phyloP scores from a whole-genome alignment of 1,139 yeast species.

The Blastobotrys capitulatus region DNA sequence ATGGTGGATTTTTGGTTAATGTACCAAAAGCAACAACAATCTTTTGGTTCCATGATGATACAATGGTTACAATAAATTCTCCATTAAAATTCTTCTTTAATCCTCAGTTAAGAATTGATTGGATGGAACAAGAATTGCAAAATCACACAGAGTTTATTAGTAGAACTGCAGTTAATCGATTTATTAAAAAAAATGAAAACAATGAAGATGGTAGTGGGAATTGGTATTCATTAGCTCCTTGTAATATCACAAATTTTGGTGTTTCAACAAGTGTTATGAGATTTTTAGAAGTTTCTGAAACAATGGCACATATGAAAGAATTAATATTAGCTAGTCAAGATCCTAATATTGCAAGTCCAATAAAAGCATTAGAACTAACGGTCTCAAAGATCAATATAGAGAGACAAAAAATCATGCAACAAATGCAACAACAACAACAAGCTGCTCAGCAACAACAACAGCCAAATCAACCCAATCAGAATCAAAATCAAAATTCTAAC shows the following conservation, averaged over 20 bases:
- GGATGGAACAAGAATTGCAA: slow-evolving; percentile 56
- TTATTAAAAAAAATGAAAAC: slow-evolving; percentile 16
- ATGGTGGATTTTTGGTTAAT: slow-evolving; percentile 59
- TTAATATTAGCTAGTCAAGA: slow-evolving; percentile 53
- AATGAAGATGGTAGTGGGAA: slow-evolving; percentile 16
- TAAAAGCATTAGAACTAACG: slow-evolving; percentile 48
- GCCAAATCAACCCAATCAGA: slow-evolving; percentile 7
- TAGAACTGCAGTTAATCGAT: slow-evolving; percentile 20
- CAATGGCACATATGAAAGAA: slow-evolving; percentile 63
- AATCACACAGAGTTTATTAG: slow-evolving; percentile 34
- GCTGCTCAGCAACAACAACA: slow-evolving; percentile 6
- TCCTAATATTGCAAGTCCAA: slow-evolving; percentile 46
- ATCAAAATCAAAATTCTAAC: slow-evolving; percentile 2
- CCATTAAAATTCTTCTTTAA: slow-evolving; percentile 56
- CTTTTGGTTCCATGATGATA: slow-evolving; percentile 62
- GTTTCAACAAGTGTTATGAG: slow-evolving; percentile 61
- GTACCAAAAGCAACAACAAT: slow-evolving; percentile 52
- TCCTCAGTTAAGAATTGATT: slow-evolving; percentile 59
- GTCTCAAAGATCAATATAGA: slow-evolving; percentile 31
- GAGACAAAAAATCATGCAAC: slow-evolving; percentile 11
- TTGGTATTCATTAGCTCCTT: slow-evolving; percentile 18
- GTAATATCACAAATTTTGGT: slow-evolving; percentile 46
- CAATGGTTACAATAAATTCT: slow-evolving; percentile 57
- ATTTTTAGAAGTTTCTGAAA: slow-evolving; percentile 67
- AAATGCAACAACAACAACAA: slow-evolving; percentile 8